Conservation (phyloP, 2,329 filamentous ascomycete genomes). For the Phialophora tarda region DNA sequence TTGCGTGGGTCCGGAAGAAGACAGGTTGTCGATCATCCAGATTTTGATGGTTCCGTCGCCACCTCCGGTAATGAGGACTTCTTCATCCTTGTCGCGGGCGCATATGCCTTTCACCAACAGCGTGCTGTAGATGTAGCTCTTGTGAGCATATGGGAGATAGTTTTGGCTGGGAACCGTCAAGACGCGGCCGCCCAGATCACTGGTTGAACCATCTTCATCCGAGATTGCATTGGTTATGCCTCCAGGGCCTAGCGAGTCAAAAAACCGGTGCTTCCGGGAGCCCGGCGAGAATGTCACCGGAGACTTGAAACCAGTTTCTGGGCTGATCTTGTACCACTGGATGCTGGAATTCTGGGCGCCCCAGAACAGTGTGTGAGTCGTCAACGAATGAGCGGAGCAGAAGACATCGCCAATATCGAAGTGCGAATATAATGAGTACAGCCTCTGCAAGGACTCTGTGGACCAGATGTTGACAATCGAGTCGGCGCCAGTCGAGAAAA, state of each 20-base stretch:
- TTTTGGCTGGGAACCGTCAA: slow-evolving; percentile 82
- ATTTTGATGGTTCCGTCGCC: slow-evolving; percentile 94
- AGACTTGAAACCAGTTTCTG: slow-evolving; percentile 64
- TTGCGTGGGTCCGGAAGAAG: slow-evolving; percentile 67
- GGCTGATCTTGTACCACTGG: slow-evolving; percentile 75
- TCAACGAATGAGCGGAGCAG: slow-evolving; percentile 84
- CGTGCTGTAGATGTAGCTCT: slow-evolving; percentile 97
- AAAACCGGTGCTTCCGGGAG: slow-evolving; percentile 79
- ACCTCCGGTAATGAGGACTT: slow-evolving; percentile 86
- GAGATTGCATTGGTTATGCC: slow-evolving; percentile 68
- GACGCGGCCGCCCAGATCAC: slow-evolving; percentile 64
- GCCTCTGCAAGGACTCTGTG: slow-evolving; percentile 70
- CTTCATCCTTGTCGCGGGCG: slow-evolving; percentile 70
- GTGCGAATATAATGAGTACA: slow-evolving; percentile 89
- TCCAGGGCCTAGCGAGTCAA: slow-evolving; percentile 84
- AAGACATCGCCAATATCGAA: slow-evolving; percentile 97
- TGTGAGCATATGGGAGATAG: slow-evolving; percentile 88
- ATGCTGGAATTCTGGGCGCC: slow-evolving; percentile 76
- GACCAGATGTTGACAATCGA: slow-evolving; percentile 95
- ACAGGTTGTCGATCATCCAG: slow-evolving; percentile 61
- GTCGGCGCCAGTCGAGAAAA: slow-evolving; percentile 93
- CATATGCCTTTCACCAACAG: slow-evolving; percentile 77
- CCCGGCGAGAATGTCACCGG: slow-evolving; percentile 72
- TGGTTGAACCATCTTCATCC: slow-evolving; percentile 52
- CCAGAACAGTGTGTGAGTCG: slow-evolving; percentile 81